These are phyloP conservation scores for Fragaria vesca DNA, from an alignment of 306 rosid genomes.

Conservation along the genomic window DNA sequence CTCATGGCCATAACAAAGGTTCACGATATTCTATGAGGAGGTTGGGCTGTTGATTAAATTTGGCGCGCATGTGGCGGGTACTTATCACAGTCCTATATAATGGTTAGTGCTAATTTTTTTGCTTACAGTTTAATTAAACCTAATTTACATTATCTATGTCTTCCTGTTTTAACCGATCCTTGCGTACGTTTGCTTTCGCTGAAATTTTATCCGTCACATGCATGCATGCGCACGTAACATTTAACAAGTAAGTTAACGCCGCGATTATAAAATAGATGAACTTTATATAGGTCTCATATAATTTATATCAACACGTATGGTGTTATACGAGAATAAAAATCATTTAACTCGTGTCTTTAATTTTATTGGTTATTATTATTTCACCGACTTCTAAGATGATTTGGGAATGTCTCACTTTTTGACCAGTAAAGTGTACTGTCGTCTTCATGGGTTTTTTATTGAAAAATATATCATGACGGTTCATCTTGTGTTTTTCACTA, in stretches of 20 bases:
- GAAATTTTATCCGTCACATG: neutral
- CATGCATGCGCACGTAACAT: neutral
- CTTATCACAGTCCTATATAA: neutral
- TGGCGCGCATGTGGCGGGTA: constrained; percentile 13
- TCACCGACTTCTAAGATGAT: neutral
- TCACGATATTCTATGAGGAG: constrained; percentile 9
- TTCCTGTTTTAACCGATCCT: neutral
- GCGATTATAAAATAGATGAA: neutral
- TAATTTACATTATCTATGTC: neutral
- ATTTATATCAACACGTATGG: too few relatives aligned
- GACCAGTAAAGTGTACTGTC: neutral
- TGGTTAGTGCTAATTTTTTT: neutral
- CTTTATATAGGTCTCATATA: neutral
- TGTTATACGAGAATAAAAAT: neutral
- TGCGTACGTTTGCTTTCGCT: neutral
- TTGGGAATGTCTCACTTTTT: neutral
- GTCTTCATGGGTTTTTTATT: neutral
- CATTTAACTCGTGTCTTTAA: neutral
- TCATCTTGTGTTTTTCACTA: neutral
- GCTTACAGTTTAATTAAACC: neutral
- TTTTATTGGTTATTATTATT: neutral
- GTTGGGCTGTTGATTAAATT: constrained; percentile 22
- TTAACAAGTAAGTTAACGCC: neutral
- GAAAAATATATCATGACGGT: neutral
- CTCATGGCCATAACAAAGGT: neutral